Conservation (phyloP, 768 basidiomycete species). For the Suillus luteus region DNA sequence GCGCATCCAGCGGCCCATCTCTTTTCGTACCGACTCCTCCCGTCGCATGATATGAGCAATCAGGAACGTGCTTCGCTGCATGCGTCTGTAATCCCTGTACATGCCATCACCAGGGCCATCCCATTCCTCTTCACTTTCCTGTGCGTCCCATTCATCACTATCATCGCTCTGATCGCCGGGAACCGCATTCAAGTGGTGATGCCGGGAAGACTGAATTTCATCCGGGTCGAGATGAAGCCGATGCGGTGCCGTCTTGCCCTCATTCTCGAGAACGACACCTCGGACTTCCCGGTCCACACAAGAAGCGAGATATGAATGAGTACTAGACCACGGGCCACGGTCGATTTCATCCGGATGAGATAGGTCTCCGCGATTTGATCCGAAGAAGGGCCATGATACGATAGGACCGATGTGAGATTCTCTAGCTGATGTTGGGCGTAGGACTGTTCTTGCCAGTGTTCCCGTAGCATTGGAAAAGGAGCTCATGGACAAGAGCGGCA, state of each 20-base stretch:
- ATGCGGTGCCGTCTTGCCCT: constrained; percentile 76
- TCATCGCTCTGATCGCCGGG: constrained; percentile 77
- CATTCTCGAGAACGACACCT: constrained; percentile 76
- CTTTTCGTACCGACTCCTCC: constrained; percentile 61
- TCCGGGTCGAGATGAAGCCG: constrained; percentile 79
- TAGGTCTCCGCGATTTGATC: constrained; percentile 76
- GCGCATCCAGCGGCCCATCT: constrained; percentile 71
- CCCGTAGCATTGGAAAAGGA: constrained; percentile 13
- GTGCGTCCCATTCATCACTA: constrained; percentile 76
- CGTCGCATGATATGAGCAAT: constrained; percentile 67
- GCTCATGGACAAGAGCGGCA: constrained; percentile 19
- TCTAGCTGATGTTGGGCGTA: constrained; percentile 34
- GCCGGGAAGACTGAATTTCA: constrained; percentile 69
- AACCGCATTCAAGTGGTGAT: constrained; percentile 66
- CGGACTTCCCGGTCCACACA: constrained; percentile 72
- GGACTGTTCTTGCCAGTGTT: background rate
- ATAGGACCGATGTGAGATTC: constrained; percentile 69
- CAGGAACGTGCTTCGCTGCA: constrained; percentile 79
- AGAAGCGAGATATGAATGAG: constrained; percentile 59
- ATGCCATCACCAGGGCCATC: constrained; percentile 75
- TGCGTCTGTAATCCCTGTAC: constrained; percentile 82
- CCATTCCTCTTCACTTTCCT: constrained; percentile 74
- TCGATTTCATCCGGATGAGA: constrained; percentile 67
- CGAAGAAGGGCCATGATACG: constrained; percentile 91
- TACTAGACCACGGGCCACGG: constrained; percentile 76